Evolutionary conservation across 2,329 filamentous ascomycete species (phyloP), one percentile per base, ranked within the genome.

Genomic region (Nothophaeocryptopus gaeumannii): DNA sequence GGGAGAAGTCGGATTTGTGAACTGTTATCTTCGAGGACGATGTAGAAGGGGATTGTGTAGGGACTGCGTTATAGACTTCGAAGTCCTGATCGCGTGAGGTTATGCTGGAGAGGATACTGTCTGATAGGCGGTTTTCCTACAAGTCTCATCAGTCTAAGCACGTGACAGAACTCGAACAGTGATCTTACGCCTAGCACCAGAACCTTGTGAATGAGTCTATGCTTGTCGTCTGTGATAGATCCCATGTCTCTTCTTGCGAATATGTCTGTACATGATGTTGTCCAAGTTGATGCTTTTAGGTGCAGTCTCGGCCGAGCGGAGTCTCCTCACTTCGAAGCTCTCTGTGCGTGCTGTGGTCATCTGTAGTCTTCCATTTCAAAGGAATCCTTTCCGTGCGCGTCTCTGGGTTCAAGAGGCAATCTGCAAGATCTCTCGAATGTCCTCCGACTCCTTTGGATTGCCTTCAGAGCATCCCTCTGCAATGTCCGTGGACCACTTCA

Each of bases 1-100:
- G n/a, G 9, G 66, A 62, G 49, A 68, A 68, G 40, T 71, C 64
- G 30, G 58, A 63, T 26, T 45, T 54, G 44, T 63, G 57, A 10
- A 56, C 29, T 13, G 45, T 45, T 4, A 26, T 37, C 11, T 39
- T 15, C 2, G 30, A 16, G 2, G 41, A 14, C 7, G 40, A 10
- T 14, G 39, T 9, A 5, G 16, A 20, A 11, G 35, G 14, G 7
- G 50, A 45, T 7, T 46, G 40, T 16, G 44, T 37, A 31, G 51
- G 56, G 5, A 38, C 43, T 5, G 46, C 41, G 30, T 54, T 48
- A 30, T 63, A 56, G 3, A 61, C n/a, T 11, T 54, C 50, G 9
- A 47, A 29, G 8, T 30, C 20, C 2, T 11, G 11, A n/a, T 38
- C 16, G 8, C 16, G 20, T 9, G 20, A 20, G 8, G 38, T 15